These are phyloP conservation scores for Lolium perenne DNA, from an alignment of 176 grass and related monocot genomes.

Conservation along the genomic window DNA sequence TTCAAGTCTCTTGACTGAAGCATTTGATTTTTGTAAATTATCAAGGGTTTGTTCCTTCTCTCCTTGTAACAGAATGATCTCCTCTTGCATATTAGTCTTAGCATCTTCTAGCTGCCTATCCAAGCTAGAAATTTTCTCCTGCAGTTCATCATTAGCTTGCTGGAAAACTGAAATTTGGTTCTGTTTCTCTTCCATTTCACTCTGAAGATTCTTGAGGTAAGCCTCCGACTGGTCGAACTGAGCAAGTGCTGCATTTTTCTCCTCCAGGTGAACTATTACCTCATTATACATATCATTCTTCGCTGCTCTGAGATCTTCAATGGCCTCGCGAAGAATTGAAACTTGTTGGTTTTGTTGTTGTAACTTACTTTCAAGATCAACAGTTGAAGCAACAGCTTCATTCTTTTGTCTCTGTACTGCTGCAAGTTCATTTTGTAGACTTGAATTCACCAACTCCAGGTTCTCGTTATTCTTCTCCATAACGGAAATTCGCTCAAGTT, in stretches of 20 bases:
- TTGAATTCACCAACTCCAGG: slow-evolving; percentile 46
- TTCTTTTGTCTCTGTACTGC: slow-evolving; percentile 43
- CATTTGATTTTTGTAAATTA: slow-evolving; percentile 46
- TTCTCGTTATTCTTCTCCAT: slow-evolving; percentile 43
- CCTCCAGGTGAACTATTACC: slow-evolving; percentile 31
- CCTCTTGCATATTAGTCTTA: slow-evolving; percentile 35
- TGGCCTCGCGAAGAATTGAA: slow-evolving; percentile 50
- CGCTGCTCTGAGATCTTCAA: slow-evolving; percentile 37
- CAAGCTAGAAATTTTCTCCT: slow-evolving; percentile 46
- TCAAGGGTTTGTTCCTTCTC: slow-evolving; percentile 38
- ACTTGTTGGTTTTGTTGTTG: slow-evolving; percentile 54
- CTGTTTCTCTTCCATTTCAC: slow-evolving; percentile 43
- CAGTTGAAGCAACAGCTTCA: slow-evolving; percentile 42
- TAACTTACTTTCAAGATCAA: slow-evolving; percentile 53
- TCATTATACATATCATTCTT: slow-evolving; percentile 52
- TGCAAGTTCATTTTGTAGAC: slow-evolving; percentile 44
- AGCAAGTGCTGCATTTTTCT: slow-evolving; percentile 45
- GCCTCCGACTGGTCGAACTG: slow-evolving; percentile 45
- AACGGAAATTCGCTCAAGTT: slow-evolving; percentile 46
- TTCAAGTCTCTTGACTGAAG: slow-evolving; percentile 45
- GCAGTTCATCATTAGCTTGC: slow-evolving; percentile 48
- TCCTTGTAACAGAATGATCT: slow-evolving; percentile 39
- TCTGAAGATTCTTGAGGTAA: slow-evolving; percentile 44
- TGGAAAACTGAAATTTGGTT: slow-evolving; percentile 52
- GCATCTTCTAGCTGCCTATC: slow-evolving; percentile 50